Conservation (phyloP, 257 asterid genomes). For the Rehmannia glutinosa region DNA sequence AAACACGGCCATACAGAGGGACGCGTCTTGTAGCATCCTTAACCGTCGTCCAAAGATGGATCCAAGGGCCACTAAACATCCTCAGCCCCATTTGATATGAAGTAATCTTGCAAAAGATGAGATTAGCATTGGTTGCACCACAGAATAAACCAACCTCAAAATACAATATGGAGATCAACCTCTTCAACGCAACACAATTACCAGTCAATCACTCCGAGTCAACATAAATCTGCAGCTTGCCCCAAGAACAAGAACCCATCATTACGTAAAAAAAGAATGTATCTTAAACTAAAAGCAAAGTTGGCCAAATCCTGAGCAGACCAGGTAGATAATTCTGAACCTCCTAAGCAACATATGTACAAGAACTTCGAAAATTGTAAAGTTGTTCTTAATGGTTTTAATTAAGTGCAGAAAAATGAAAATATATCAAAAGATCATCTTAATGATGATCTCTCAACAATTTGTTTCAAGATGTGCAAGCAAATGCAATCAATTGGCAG, state of each 20-base stretch:
- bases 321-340: too few species aligned
- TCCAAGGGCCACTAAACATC: background rate
- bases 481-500: too few species aligned
- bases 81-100: background rate
- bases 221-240: conserved; percentile 42
- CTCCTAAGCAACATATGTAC: too few species aligned
- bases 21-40: background rate
- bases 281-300: background rate
- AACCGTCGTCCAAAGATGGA: background rate
- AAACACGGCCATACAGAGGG: background rate
- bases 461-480: too few species aligned
- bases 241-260: conserved; percentile 8
- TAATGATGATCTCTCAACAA: too few species aligned
- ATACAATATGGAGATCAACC: conserved; percentile 10
- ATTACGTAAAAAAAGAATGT: background rate
- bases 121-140: background rate
- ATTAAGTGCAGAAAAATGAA: too few species aligned
- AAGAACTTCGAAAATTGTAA: too few species aligned
- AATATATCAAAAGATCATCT: too few species aligned
- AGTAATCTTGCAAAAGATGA: background rate
- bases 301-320: too few species aligned
- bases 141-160: conserved; percentile 1
- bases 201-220: conserved; percentile 31
- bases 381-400: too few species aligned
- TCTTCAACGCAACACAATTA: background rate